Percentiles rank a stretch among this genome's conserved stretches.
These are phyloP conservation scores for Erysimum pusillum DNA, from an alignment of 441 rosid genomes.

Conservation along the genomic window DNA sequence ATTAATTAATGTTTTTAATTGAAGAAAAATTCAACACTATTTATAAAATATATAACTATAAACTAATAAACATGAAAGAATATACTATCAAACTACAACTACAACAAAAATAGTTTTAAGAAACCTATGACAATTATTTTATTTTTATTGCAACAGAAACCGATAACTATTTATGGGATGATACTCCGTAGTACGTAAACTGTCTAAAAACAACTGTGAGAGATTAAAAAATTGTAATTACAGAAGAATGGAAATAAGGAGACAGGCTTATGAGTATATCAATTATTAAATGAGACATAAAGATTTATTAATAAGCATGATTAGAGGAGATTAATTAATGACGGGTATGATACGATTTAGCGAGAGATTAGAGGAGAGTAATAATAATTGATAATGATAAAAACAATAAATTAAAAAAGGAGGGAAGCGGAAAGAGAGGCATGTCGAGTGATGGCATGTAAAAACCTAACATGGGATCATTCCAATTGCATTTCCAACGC, in stretches of 20 bases:
- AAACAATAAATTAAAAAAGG: neutral
- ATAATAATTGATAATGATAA: neutral
- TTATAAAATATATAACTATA: neutral
- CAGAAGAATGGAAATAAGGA: slow-evolving; percentile 1
- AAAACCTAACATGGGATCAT: slow-evolving; percentile 49
- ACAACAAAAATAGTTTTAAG: neutral
- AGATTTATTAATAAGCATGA: slow-evolving; percentile 5
- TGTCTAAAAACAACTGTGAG: neutral
- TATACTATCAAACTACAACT: too few species aligned
- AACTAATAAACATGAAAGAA: neutral
- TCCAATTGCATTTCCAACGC: slow-evolving; percentile 51
- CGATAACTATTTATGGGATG: neutral
- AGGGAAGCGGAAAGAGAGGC: slow-evolving; percentile 44
- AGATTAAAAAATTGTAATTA: neutral
- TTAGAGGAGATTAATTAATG: slow-evolving; percentile 19
- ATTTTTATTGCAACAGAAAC: too few species aligned
- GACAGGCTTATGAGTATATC: neutral
- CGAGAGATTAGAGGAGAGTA: slow-evolving; percentile 39
- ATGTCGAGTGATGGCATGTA: slow-evolving; percentile 55
- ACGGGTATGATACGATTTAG: slow-evolving; percentile 15
- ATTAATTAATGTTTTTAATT: too few species aligned
- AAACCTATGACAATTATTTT: neutral
- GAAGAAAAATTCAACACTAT: neutral
- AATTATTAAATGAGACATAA: slow-evolving; percentile 13
- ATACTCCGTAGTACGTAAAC: neutral